Conservation (phyloP, 2,329 filamentous ascomycete genomes). For the Neobulgaria alba region DNA sequence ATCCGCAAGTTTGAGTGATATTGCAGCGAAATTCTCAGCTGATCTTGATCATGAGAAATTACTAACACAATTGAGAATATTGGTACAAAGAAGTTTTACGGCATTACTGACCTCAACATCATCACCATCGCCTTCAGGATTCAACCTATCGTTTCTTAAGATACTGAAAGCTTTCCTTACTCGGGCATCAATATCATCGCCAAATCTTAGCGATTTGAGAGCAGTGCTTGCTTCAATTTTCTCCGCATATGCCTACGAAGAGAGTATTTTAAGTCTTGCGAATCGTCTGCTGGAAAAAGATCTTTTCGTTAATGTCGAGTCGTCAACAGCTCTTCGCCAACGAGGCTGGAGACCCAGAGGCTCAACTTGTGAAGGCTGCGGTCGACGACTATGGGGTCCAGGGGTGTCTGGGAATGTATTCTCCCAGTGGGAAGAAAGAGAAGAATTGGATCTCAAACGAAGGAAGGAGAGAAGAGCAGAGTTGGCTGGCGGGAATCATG, state of each 20-base stretch:
- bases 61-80: slow-evolving; percentile 58
- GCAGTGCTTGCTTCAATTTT: slow-evolving; percentile 84
- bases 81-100: slow-evolving; percentile 88
- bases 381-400: slow-evolving; percentile 77
- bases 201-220: slow-evolving; percentile 79
- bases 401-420: slow-evolving; percentile 71
- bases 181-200: slow-evolving; percentile 70
- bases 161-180: slow-evolving; percentile 84
- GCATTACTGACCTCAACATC: slow-evolving; percentile 74
- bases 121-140: slow-evolving; percentile 23
- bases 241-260: slow-evolving; percentile 90
- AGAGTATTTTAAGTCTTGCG: slow-evolving; percentile 76
- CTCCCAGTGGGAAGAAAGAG: slow-evolving; percentile 68
- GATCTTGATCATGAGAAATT: slow-evolving; percentile 51
- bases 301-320: slow-evolving; percentile 73
- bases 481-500: slow-evolving; percentile 26
- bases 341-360: slow-evolving; percentile 83
- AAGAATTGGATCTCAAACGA: slow-evolving; percentile 38
- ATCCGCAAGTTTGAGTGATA: slow-evolving; percentile 43
- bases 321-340: slow-evolving; percentile 66
- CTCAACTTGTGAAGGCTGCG: slow-evolving; percentile 82
- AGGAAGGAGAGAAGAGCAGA: slow-evolving; percentile 29
- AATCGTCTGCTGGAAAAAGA: slow-evolving; percentile 83
- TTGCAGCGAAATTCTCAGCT: slow-evolving; percentile 24
- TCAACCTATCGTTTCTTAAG: slow-evolving; percentile 72